These are phyloP conservation scores for Staphylotrichum longicolle DNA, from an alignment of 495 filamentous ascomycete genomes.

Conservation along the genomic window DNA sequence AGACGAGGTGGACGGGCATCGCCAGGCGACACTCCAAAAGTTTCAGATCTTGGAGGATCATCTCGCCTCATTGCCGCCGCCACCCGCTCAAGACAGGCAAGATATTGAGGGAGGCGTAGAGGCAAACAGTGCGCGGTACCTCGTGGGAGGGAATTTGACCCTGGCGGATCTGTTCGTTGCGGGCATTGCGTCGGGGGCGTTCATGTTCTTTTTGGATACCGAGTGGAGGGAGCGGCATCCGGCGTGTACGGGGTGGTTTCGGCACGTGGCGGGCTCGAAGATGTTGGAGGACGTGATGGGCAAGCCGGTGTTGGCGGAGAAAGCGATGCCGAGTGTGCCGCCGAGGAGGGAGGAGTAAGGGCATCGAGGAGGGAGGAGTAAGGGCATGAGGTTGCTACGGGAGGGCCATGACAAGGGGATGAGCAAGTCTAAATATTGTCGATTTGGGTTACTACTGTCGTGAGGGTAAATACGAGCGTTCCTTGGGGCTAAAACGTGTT, in stretches of 20 bases:
- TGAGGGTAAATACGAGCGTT: no score
- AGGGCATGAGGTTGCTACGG: no score
- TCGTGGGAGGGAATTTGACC: constrained; percentile 11
- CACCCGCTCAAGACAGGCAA: not conserved
- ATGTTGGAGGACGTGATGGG: constrained; percentile 8
- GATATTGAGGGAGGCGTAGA: no score
- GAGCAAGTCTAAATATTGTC: no score
- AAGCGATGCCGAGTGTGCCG: constrained; percentile 7
- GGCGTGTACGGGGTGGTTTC: constrained; percentile 9
- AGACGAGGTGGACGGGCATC: constrained; percentile 5
- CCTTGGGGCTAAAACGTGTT: no score
- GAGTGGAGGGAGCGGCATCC: constrained; percentile 11
- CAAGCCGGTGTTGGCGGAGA: constrained; percentile 7
- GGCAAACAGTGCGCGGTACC: not conserved
- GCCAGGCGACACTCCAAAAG: constrained; percentile 4
- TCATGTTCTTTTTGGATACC: constrained; percentile 13
- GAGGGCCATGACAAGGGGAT: no score
- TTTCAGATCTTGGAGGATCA: constrained; percentile 12
- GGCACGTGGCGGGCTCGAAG: not conserved
- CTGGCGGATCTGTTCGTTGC: constrained; percentile 15
- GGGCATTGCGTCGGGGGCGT: constrained; percentile 8
- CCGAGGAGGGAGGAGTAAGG: not conserved
- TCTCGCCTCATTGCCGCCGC: not conserved
- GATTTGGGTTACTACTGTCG: no score
- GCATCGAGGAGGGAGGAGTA: not conserved